Conservation (phyloP, 2,329 filamentous ascomycete species). For the Trichophyton equinum region DNA sequence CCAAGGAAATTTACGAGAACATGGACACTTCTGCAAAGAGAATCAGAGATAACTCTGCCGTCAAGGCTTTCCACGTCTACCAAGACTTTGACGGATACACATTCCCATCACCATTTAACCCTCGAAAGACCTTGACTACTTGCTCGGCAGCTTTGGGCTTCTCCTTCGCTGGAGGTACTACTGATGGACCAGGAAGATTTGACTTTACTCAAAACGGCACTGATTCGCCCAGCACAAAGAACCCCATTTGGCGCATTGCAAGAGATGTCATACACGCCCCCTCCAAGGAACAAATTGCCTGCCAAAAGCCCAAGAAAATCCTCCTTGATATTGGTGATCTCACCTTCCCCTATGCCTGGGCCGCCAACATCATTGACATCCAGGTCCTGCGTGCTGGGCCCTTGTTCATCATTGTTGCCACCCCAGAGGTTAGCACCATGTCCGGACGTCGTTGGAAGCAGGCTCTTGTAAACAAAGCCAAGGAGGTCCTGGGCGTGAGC, state of each 20-base stretch:
- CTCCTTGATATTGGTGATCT: slow-evolving; percentile 79
- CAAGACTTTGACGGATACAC: slow-evolving; percentile 65
- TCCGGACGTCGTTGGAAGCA: slow-evolving; percentile 74
- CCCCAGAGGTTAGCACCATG: slow-evolving; percentile 89
- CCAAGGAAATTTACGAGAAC: slow-evolving; percentile 43
- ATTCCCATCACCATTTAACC: slow-evolving; percentile 58
- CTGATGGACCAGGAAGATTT: slow-evolving; percentile 79
- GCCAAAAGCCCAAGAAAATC: slow-evolving; percentile 72
- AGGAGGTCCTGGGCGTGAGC: slow-evolving; percentile 38
- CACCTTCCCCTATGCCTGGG: slow-evolving; percentile 69
- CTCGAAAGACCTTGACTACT: slow-evolving; percentile 46
- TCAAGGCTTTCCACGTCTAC: slow-evolving; percentile 77
- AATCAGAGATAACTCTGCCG: slow-evolving; percentile 47
- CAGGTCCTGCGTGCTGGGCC: slow-evolving; percentile 77
- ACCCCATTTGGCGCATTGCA: slow-evolving; percentile 69
- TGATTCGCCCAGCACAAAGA: slow-evolving; percentile 53
- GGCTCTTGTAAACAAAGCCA: slow-evolving; percentile 48
- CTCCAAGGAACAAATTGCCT: slow-evolving; percentile 54
- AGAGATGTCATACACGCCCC: slow-evolving; percentile 60
- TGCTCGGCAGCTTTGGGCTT: slow-evolving; percentile 84
- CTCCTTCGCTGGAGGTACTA: slow-evolving; percentile 84
- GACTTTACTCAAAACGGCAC: slow-evolving; percentile 86
- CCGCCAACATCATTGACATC: slow-evolving; percentile 81
- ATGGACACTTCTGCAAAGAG: slow-evolving; percentile 30
- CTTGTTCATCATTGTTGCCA: slow-evolving; percentile 68